These are phyloP conservation scores for Euphorbia tirucalli DNA, from an alignment of 345 rosid genomes.

Conservation along the genomic window DNA sequence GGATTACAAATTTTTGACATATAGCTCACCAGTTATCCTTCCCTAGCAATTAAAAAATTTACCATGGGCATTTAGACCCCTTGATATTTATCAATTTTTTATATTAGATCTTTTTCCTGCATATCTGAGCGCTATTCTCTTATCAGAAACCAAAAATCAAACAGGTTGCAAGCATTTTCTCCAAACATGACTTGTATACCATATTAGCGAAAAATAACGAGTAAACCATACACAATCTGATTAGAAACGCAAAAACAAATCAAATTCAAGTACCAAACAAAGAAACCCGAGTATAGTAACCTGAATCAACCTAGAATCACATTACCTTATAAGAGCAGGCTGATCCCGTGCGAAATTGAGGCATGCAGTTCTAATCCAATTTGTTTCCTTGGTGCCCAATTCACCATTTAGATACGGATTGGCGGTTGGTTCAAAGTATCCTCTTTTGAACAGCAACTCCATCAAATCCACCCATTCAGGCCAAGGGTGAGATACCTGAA, in stretches of 20 bases:
- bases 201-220: background rate
- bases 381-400: slow-evolving; percentile 50
- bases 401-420: slow-evolving; percentile 39
- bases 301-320: background rate
- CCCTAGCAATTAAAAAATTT: background rate
- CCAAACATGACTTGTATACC: too few species aligned
- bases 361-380: slow-evolving; percentile 68
- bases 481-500: slow-evolving; percentile 66
- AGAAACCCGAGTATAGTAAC: too few species aligned
- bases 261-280: background rate
- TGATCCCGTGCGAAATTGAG: slow-evolving; percentile 79
- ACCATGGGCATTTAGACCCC: background rate
- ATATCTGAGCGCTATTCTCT: background rate
- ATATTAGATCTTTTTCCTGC: background rate
- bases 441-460: slow-evolving; percentile 52
- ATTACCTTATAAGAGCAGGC: slow-evolving; percentile 59
- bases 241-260: background rate
- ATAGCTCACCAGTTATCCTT: background rate
- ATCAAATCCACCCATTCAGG: slow-evolving; percentile 78
- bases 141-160: slow-evolving; percentile 11
- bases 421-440: slow-evolving; percentile 48
- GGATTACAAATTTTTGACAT: background rate
- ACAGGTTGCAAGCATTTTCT: slow-evolving; percentile 8
- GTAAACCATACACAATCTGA: background rate
- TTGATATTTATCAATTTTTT: background rate